Base-by-base conservation (phyloP, 345 rosid genomes). In the Salix exigua region DNA sequence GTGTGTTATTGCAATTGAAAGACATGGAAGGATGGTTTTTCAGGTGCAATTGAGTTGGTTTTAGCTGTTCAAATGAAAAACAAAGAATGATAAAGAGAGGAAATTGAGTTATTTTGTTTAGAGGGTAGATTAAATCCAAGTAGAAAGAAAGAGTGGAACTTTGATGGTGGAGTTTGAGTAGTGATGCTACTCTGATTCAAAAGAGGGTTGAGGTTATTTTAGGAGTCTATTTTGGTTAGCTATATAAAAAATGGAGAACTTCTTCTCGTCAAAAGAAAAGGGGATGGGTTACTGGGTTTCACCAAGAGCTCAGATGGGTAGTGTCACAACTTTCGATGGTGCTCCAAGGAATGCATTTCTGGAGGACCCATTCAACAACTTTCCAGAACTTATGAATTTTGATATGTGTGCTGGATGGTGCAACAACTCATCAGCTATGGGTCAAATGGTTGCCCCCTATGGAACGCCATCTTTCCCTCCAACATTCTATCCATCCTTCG, bases 351-450 rank as follows among this genome's bases (percentile, higher is more conserved):
- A 75, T 85, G 81, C 82, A 7, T 31, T 71, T 73, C 71, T 70
- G 6, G 96, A 87, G 60, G 94, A 92, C 66, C 80, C 89, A 18
- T 82, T 84, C 35, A 78, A 71, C 77, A 83, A 79, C 86, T 77
- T 89, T 55, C 73, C 88, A 0, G 93, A 91, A 65, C 80, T 89
- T 61, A 81, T 90, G 90, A 91, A 88, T 86, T 81, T 88, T 5
- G 96, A 94, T 71, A 55, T 83, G 37, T 84, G 83, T 82, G 89
- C 87, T 77, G 95, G 88, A 55, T 89, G 91, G 90, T 90, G 87
- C 82, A 89, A 80, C 79, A 87, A 82, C 73, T 88, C 96, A 42
- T 42, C 82, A 16, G 73, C 80, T 46, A 58, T 85, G 9, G 94
- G 92, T 53, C 85, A 86, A 71, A 80, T 87, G 78, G 79, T 85